Percentiles rank a stretch among this genome's conserved stretches.
These are phyloP conservation scores for Mucor sp. DNA, from an alignment of 371 early-diverging fungal species.

Conservation along the genomic window DNA sequence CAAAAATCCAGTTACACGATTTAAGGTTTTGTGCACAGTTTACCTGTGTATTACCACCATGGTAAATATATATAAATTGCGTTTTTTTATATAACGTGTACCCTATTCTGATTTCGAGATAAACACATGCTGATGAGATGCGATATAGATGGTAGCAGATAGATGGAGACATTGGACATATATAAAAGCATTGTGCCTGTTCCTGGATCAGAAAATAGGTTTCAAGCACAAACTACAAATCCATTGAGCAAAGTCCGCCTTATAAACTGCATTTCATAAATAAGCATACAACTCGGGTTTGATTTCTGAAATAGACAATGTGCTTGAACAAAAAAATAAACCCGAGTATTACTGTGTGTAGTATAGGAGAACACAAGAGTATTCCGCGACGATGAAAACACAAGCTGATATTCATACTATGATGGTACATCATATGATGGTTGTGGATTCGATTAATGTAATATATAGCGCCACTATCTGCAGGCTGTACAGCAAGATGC, in stretches of 20 bases:
- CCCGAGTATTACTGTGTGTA: neutral
- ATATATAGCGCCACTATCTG: neutral
- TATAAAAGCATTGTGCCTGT: neutral
- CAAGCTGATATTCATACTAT: neutral
- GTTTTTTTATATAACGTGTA: neutral
- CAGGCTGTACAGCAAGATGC: neutral
- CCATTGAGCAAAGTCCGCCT: neutral
- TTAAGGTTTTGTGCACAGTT: conserved; percentile 5
- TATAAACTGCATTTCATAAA: neutral
- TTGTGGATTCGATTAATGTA: neutral
- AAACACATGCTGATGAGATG: neutral
- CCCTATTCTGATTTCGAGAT: neutral
- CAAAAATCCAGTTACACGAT: neutral
- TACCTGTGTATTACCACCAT: neutral
- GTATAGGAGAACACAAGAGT: neutral
- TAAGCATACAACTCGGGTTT: neutral
- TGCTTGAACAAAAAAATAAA: neutral
- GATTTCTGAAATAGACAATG: conserved; percentile 5
- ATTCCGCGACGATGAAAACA: neutral
- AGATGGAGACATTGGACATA: neutral
- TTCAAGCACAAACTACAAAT: neutral
- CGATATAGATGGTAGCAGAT: neutral
- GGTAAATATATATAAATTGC: neutral
- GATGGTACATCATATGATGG: neutral
- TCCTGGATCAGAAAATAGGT: neutral